phyloP scores from a whole-genome alignment of 139 green algal genomes.

The Coccomyxa sp. region DNA sequence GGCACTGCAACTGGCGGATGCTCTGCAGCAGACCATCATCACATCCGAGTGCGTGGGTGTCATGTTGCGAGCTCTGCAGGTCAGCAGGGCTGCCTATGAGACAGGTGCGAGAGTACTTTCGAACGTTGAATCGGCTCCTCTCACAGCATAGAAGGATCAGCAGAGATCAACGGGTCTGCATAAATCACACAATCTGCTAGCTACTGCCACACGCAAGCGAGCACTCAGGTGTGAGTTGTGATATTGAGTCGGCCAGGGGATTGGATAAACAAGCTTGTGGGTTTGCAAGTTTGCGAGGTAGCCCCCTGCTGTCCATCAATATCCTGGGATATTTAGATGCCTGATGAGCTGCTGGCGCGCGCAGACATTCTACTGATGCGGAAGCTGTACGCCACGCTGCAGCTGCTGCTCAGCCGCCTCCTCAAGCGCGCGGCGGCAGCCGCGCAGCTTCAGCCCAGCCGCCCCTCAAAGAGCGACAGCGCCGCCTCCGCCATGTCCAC shows the following conservation, averaged over 20 bases:
- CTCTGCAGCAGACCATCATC: constrained; percentile 18
- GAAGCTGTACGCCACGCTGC: not conserved
- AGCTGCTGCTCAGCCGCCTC: constrained; percentile 9
- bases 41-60: constrained; percentile 15
- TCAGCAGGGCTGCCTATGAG: too few species aligned
- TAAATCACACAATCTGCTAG: too few species aligned
- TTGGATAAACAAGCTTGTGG: too few species aligned
- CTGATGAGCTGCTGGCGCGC: not conserved
- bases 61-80: constrained; percentile 11
- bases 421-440: not conserved
- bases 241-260: too few species aligned
- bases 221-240: too few species aligned
- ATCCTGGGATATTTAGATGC: not conserved
- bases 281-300: too few species aligned
- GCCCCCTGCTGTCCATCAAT: too few species aligned
- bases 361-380: constrained; percentile 7
- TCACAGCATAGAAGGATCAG: too few species aligned
- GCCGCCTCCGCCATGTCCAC: not conserved
- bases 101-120: not conserved
- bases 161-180: too few species aligned
- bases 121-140: too few species aligned
- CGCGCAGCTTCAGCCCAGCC: too few species aligned
- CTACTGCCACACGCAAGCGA: too few species aligned
- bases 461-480: not conserved
- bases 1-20: not conserved